Percentiles rank a stretch among this genome's conserved stretches.
phyloP scores from a whole-genome alignment of 139 green algal genomes.

The Yamagishiella unicocca region DNA sequence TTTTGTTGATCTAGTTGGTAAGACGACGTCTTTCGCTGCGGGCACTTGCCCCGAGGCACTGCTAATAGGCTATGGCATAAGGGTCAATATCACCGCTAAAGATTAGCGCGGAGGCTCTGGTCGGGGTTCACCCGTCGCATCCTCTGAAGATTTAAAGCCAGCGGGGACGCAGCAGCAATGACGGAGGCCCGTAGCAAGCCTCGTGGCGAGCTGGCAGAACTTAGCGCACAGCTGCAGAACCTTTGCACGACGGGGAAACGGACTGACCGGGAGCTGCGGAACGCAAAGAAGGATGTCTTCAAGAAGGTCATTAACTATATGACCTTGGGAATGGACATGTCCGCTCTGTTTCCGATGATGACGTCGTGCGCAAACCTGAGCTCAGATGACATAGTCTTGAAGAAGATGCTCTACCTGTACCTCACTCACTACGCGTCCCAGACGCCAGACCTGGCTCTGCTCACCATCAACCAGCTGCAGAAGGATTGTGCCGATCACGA shows the following conservation, averaged over 20 bases:
- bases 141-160: background rate
- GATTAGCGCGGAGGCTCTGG: too few relatives aligned
- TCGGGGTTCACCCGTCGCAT: too few relatives aligned
- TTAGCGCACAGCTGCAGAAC: slow-evolving; percentile 61
- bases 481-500: slow-evolving; percentile 92
- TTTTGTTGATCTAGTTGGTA: too few relatives aligned
- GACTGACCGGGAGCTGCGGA: slow-evolving; percentile 56
- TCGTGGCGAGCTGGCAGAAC: slow-evolving; percentile 68
- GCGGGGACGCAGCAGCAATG: background rate
- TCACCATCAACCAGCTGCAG: slow-evolving; percentile 92
- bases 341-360: slow-evolving; percentile 85
- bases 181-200: slow-evolving; percentile 52
- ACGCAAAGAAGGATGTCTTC: slow-evolving; percentile 70
- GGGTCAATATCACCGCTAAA: too few relatives aligned
- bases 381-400: slow-evolving; percentile 87
- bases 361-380: slow-evolving; percentile 77
- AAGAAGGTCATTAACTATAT: slow-evolving; percentile 91
- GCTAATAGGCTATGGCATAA: too few relatives aligned
- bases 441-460: slow-evolving; percentile 85
- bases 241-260: slow-evolving; percentile 68
- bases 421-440: slow-evolving; percentile 86
- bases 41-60: too few relatives aligned
- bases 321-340: slow-evolving; percentile 97
- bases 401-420: slow-evolving; percentile 99
- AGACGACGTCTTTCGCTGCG: too few relatives aligned